Conservation (phyloP, 1,139 yeast species). For the Lizanozyma gosingica region DNA sequence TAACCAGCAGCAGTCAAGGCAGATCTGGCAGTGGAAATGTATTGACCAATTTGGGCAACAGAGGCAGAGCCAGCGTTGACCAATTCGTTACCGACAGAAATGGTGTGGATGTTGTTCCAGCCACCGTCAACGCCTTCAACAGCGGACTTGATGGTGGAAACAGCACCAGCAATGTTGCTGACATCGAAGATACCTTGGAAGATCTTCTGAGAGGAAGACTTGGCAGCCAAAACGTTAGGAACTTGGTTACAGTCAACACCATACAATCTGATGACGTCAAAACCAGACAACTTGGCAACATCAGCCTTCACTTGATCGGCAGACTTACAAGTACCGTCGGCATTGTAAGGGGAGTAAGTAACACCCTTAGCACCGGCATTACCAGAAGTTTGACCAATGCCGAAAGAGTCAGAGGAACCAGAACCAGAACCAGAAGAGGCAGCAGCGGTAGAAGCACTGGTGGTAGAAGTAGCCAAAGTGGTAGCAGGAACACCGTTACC, state of each 20-base stretch:
- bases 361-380: slow-evolving; percentile 46
- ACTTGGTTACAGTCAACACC: slow-evolving; percentile 82
- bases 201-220: slow-evolving; percentile 50
- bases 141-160: slow-evolving; percentile 45
- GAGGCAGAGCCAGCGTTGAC: slow-evolving; percentile 63
- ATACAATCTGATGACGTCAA: slow-evolving; percentile 62
- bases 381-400: slow-evolving; percentile 4
- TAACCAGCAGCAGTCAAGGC: slow-evolving; percentile 58
- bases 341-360: slow-evolving; percentile 75
- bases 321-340: slow-evolving; percentile 67
- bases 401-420: slow-evolving; percentile 19
- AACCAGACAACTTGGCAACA: slow-evolving; percentile 43
- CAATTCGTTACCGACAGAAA: slow-evolving; percentile 74
- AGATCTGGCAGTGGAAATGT: slow-evolving; percentile 47
- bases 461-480: slow-evolving; percentile 12
- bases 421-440: slow-evolving; percentile 18
- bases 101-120: slow-evolving; percentile 67
- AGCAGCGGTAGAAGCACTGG: slow-evolving; percentile 11
- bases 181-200: slow-evolving; percentile 66
- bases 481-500: slow-evolving; percentile 11
- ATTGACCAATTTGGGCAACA: slow-evolving; percentile 45
- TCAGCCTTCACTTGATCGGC: slow-evolving; percentile 51
- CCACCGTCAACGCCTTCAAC: slow-evolving; percentile 45
- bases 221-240: slow-evolving; percentile 55
- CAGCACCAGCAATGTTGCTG: slow-evolving; percentile 41